Percentiles rank a stretch among this genome's conserved stretches.
Evolutionary conservation across 78 protist genomes (phyloP).

Genomic region (Neovahlkampfia damariscottae): DNA sequence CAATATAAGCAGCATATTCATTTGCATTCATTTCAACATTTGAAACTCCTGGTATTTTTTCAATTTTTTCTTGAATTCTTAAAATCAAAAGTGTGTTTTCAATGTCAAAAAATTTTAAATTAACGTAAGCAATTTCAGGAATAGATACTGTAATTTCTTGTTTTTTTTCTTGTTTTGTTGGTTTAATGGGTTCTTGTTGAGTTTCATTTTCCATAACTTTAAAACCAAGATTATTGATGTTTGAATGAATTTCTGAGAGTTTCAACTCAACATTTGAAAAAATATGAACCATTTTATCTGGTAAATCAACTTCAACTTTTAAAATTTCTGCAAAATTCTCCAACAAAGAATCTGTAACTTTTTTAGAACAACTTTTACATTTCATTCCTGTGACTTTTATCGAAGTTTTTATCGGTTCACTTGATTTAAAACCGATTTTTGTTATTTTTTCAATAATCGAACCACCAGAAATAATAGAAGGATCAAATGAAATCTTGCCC

Average conservation of each 20-base stretch:
- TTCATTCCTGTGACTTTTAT: neutral
- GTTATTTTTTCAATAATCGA: neutral
- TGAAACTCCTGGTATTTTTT: neutral
- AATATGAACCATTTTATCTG: neutral
- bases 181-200: neutral
- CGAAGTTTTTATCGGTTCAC: too few relatives aligned
- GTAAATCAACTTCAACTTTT: too few relatives aligned
- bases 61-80: too few relatives aligned
- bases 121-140: too few relatives aligned
- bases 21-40: neutral
- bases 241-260: neutral
- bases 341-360: neutral
- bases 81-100: too few relatives aligned
- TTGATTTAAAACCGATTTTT: neutral
- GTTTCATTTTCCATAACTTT: neutral
- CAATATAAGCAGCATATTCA: neutral
- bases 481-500: neutral
- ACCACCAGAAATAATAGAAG: neutral
- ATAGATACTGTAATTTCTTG: too few relatives aligned
- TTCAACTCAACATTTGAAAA: neutral
- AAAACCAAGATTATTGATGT: neutral
- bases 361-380: neutral
- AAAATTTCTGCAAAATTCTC: too few relatives aligned
- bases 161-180: too few relatives aligned
- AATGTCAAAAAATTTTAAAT: too few relatives aligned